A percentile compares a stretch with the other conserved stretches of the same genome.
Evolutionary conservation across 805 yeast species (phyloP).

Genomic region (Candida nonsorbophila): DNA sequence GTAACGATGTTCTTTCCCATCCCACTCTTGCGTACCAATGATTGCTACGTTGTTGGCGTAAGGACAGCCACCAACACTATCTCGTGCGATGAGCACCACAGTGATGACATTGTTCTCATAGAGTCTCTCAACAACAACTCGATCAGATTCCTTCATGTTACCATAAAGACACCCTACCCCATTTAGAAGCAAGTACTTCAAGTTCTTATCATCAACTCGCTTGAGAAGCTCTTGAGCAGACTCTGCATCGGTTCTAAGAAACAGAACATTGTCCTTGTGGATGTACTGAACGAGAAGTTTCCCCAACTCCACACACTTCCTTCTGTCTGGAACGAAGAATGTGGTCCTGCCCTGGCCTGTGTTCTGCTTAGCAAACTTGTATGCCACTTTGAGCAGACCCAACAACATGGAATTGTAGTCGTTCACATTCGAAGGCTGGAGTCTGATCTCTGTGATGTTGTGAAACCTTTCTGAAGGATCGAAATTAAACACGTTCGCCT

Average conservation of each 20-base stretch:
- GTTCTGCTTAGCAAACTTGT: conserved; percentile 30
- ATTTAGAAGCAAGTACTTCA: conserved; percentile 38
- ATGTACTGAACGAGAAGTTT: too few species aligned
- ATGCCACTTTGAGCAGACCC: conserved; percentile 47
- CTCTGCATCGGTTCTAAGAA: conserved; percentile 29
- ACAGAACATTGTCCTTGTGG: too few species aligned
- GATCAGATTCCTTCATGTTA: conserved; percentile 54
- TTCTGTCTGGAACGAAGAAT: conserved; percentile 6
- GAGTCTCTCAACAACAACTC: conserved; percentile 47
- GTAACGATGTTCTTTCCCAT: conserved; percentile 68
- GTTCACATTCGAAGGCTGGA: conserved; percentile 41
- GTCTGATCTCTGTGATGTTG: conserved; percentile 52
- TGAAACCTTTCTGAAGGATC: conserved; percentile 53
- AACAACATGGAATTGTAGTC: conserved; percentile 36
- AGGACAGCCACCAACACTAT: conserved; percentile 39
- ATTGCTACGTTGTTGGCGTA: conserved; percentile 52
- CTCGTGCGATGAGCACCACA: conserved; percentile 58
- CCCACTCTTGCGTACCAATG: conserved; percentile 66
- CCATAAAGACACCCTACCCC: conserved; percentile 66
- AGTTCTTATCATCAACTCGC: conserved; percentile 41
- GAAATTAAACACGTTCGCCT: conserved; percentile 61
- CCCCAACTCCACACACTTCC: conserved; percentile 3
- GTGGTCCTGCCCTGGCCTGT: conserved; percentile 5
- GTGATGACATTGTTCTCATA: conserved; percentile 46
- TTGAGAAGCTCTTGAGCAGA: conserved; percentile 36